Evolutionary conservation across 169 alveolate genomes (phyloP).

Genomic region (Toxoplasma gondii): DNA sequence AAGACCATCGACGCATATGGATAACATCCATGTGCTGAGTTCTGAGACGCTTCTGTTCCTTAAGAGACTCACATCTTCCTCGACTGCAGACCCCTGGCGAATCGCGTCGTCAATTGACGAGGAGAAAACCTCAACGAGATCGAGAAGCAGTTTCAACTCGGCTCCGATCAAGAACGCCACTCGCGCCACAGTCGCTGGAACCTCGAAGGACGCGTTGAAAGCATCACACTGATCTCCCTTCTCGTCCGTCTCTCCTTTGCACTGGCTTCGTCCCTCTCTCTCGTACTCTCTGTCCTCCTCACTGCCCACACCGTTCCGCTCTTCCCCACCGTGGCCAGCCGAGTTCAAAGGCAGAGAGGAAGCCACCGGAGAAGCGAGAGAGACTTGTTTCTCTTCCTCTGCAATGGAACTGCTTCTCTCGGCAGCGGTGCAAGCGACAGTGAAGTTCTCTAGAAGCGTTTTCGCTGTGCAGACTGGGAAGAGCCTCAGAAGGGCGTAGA

Average conservation of each 20-base stretch:
- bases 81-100: neutral
- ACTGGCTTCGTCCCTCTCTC: neutral
- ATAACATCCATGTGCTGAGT: too few relatives aligned
- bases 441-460: neutral
- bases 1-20: too few relatives aligned
- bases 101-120: neutral
- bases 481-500: conserved; percentile 25
- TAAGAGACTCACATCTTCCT: conserved; percentile 39
- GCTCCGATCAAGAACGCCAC: neutral
- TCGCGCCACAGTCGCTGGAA: neutral
- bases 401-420: too few relatives aligned
- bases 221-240: neutral
- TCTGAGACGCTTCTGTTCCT: too few relatives aligned
- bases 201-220: neutral
- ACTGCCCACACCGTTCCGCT: neutral
- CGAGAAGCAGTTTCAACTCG: neutral
- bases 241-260: neutral
- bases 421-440: neutral
- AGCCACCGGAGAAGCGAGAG: too few relatives aligned
- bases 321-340: neutral
- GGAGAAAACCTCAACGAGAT: neutral
- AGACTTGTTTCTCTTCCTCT: too few relatives aligned
- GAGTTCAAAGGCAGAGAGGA: neutral
- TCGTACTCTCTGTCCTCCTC: neutral
- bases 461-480: neutral